Evolutionary conservation across 2,329 filamentous ascomycete species (phyloP), one percentile per base, ranked within the genome.

Genomic region (Stachybotrys chlorohalonatus): DNA sequence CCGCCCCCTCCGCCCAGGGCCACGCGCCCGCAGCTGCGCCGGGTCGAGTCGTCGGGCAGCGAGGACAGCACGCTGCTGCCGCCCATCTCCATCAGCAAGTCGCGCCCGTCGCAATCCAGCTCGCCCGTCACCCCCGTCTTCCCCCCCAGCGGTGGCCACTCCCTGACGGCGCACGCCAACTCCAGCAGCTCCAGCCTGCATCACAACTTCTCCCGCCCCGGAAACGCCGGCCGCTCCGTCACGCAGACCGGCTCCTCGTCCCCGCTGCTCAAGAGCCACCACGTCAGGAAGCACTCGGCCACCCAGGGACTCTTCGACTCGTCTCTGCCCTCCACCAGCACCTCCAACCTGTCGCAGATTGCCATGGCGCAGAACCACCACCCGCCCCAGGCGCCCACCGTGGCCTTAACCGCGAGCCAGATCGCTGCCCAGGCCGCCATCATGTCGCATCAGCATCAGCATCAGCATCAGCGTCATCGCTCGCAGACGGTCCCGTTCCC

Each of bases 401-500:
- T 69, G 11, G 68, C 75, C 31, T 70, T 82, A 57, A 78, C 79
- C 1, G 83, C 87, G n/a, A 90, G 87, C 68, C 86, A 90, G 68
- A 90, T 91, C 59, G 89, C 89, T 46, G 88, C 88, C 16, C 88
- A 91, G 70, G 84, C 88, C 9, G 89, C 89, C 54, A 84, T 87
- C 64, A 84, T 89, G 73, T 81, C 82, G 39, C 81, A 85, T 63
- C 77, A 81, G 63, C 74, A 75, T 48, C 67, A 62, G 61, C n/a
- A n/a, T n/a, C 66, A 70, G 49, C 78, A 81, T 62, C 75, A 68
- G 56, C 77, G 89, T 17, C 87, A 90, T 66, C 81, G 88, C 53
- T 91, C 87, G 13, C 85, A 89, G 67, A 90, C 88, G 0, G 83
- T 88, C 8, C 84, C 88, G 6, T 78, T 81, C 16, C 81, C 73